These are phyloP conservation scores for Beauveria sp. DNA, from an alignment of 2,329 filamentous ascomycete genomes.

Conservation along the genomic window DNA sequence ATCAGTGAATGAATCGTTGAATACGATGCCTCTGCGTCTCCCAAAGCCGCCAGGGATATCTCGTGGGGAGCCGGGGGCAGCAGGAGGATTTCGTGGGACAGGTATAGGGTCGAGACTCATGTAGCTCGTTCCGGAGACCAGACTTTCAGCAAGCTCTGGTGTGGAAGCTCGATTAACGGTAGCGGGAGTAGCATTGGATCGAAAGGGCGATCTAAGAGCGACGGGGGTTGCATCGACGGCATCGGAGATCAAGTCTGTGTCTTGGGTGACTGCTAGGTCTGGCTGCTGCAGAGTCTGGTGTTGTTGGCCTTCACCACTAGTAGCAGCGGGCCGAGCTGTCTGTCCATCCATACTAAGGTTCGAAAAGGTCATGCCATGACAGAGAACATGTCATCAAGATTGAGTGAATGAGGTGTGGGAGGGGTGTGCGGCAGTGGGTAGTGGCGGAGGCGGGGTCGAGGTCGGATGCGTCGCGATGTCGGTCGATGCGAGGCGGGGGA, in stretches of 20 bases:
- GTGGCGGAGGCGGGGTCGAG: constrained; percentile 4
- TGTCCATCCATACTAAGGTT: constrained; percentile 7
- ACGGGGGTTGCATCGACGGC: not conserved
- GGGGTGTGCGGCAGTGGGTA: not conserved
- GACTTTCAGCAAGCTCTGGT: not conserved
- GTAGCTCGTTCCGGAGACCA: not conserved
- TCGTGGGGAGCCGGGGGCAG: constrained; percentile 25
- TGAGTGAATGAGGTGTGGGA: not conserved
- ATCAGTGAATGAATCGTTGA: constrained; percentile 47
- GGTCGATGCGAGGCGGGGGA: not conserved
- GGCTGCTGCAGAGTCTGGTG: not conserved
- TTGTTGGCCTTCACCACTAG: not conserved
- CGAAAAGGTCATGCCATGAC: constrained; percentile 6
- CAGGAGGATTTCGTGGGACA: constrained; percentile 16
- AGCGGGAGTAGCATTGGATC: not conserved
- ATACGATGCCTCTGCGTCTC: constrained; percentile 52
- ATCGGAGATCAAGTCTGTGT: not conserved
- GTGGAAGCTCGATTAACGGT: not conserved
- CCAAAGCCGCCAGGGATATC: constrained; percentile 28
- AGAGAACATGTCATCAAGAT: constrained; percentile 2
- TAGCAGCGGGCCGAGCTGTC: constrained; percentile 3
- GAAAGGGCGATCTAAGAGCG: not conserved
- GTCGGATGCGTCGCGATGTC: not conserved
- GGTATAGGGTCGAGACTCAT: constrained; percentile 1
- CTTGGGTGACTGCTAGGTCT: not conserved